Percentiles rank a stretch among this genome's conserved stretches.
Conservation (phyloP, 2,329 filamentous ascomycete genomes). For the Calonectria hawksworthii region DNA sequence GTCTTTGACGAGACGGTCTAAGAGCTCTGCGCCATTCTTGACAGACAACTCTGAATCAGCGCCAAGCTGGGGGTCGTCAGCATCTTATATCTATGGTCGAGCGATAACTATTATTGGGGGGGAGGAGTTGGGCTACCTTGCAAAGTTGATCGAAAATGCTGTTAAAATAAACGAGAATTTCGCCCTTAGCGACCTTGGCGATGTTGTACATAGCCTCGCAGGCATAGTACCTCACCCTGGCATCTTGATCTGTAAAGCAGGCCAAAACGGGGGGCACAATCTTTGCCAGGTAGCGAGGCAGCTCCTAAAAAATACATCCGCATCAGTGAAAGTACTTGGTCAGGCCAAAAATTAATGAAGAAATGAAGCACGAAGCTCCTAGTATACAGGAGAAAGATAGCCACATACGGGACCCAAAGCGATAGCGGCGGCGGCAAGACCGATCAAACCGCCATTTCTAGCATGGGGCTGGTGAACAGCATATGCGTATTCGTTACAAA, state of each 20-base stretch:
- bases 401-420: conserved; percentile 87
- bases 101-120: not conserved
- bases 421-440: conserved; percentile 94
- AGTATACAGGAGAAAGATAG: not conserved
- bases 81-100: not conserved
- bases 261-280: conserved; percentile 97
- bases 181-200: conserved; percentile 97
- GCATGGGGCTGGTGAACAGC: conserved; percentile 97
- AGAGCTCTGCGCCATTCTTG: conserved; percentile 95
- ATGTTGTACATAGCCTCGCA: conserved; percentile 99
- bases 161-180: conserved; percentile 97
- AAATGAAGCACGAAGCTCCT: not conserved
- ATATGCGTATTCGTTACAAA: conserved; percentile 98
- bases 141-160: conserved; percentile 97
- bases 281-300: conserved; percentile 90
- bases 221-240: conserved; percentile 95
- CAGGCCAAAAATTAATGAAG: not conserved
- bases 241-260: conserved; percentile 98
- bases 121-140: conserved; percentile 73
- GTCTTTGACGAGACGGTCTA: conserved; percentile 95
- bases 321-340: not conserved
- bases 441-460: conserved; percentile 95
- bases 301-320: conserved; percentile 70
- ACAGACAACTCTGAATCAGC: conserved; percentile 97
- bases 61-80: conserved; percentile 74